Evolutionary conservation across 2,329 filamentous ascomycete genomes (phyloP).

Genomic region (Blumeria graminis): DNA sequence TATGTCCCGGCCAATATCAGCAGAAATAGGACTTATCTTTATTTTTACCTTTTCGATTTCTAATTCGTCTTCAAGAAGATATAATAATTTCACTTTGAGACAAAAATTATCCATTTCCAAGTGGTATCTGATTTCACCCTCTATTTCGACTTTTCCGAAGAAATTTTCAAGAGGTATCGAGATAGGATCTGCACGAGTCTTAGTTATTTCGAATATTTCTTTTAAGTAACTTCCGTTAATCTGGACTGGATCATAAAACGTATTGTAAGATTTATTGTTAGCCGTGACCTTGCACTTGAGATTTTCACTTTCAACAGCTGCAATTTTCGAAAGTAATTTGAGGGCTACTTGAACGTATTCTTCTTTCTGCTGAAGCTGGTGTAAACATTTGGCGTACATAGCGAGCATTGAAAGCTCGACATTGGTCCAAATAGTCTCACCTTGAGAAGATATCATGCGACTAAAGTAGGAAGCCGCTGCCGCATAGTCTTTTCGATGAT

Average conservation of each 20-base stretch:
- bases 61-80: conserved; percentile 48
- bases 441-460: conserved; percentile 55
- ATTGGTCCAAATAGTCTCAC: conserved; percentile 50
- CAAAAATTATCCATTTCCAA: conserved; percentile 52
- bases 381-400: conserved; percentile 65
- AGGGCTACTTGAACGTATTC: conserved; percentile 59
- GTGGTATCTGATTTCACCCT: conserved; percentile 44
- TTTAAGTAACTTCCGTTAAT: conserved; percentile 13
- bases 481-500: conserved; percentile 46
- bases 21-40: conserved; percentile 30
- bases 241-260: conserved; percentile 6
- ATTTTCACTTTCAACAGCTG: conserved; percentile 26
- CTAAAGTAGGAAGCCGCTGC: conserved; percentile 58
- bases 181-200: conserved; percentile 30
- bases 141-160: conserved; percentile 44
- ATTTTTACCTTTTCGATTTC: conserved; percentile 39
- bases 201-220: conserved; percentile 12
- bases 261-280: conserved; percentile 3
- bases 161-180: conserved; percentile 47
- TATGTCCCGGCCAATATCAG: conserved; percentile 38
- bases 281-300: conserved; percentile 17
- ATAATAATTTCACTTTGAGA: conserved; percentile 40
- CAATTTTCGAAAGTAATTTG: conserved; percentile 46
- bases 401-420: conserved; percentile 66
- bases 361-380: conserved; percentile 48